These are phyloP conservation scores for Omphalotus olearius DNA, from an alignment of 1,284 basidiomycete genomes.

Conservation along the genomic window DNA sequence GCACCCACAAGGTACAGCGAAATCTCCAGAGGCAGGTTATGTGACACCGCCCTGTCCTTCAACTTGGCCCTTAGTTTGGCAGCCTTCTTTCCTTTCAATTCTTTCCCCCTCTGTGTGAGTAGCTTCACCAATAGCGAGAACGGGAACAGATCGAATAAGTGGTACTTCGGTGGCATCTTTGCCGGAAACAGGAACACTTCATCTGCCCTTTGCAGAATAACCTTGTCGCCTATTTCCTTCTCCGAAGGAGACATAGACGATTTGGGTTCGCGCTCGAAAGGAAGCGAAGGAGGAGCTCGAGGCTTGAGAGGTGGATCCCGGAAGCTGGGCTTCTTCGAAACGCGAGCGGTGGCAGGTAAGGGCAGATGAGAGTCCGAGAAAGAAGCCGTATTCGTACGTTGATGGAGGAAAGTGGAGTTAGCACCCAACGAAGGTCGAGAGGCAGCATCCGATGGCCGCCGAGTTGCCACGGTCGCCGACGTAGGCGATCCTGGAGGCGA, in stretches of 20 bases:
- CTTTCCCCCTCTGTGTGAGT: conserved; percentile 41
- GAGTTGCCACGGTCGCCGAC: not conserved
- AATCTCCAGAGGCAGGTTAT: conserved; percentile 72
- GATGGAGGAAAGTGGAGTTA: conserved; percentile 20
- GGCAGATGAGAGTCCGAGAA: conserved; percentile 28
- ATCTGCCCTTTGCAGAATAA: conserved; percentile 31
- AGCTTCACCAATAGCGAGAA: conserved; percentile 55
- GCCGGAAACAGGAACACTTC: conserved; percentile 53
- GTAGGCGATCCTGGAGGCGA: conserved; percentile 7
- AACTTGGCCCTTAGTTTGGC: conserved; percentile 49
- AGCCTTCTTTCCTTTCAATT: conserved; percentile 55
- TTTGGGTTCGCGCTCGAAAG: not conserved
- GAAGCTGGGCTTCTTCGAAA: conserved; percentile 4
- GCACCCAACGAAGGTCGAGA: conserved; percentile 4
- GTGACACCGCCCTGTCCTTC: conserved; percentile 42
- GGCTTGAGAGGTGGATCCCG: conserved; percentile 4
- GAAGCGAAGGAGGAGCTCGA: conserved; percentile 3
- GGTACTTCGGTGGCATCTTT: conserved; percentile 56
- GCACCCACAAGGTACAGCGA: conserved; percentile 63
- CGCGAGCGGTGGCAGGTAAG: conserved; percentile 26
- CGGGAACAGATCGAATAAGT: conserved; percentile 64
- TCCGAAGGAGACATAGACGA: conserved; percentile 4
- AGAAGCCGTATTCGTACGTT: conserved; percentile 17
- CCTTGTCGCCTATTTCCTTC: conserved; percentile 14
- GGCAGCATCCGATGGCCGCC: conserved; percentile 11